phyloP scores from a whole-genome alignment of 2,329 filamentous ascomycete species.

The Talaromyces atroroseus region DNA sequence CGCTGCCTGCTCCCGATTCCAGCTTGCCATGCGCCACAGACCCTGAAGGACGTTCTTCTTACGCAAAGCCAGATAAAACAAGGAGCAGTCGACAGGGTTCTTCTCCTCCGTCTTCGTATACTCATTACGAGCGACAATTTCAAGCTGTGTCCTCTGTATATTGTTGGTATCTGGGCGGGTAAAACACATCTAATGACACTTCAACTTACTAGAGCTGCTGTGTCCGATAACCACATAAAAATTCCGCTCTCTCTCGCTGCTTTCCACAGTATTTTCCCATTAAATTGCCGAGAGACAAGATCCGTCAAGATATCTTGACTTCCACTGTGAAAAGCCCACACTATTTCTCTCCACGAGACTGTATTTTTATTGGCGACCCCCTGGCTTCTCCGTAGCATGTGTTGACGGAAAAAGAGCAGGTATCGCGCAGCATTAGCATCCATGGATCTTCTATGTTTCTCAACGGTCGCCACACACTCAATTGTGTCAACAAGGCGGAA shows the following conservation, averaged over 20 bases:
- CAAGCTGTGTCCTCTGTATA: slow-evolving; percentile 67
- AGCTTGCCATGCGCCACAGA: slow-evolving; percentile 88
- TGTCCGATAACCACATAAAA: slow-evolving; percentile 90
- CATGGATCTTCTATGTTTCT: slow-evolving; percentile 80
- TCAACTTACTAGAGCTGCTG: slow-evolving; percentile 62
- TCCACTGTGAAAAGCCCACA: slow-evolving; percentile 41
- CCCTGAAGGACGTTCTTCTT: slow-evolving; percentile 90
- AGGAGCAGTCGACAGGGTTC: slow-evolving; percentile 82
- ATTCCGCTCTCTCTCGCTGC: slow-evolving; percentile 80
- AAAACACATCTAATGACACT: not conserved
- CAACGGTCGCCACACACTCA: slow-evolving; percentile 76
- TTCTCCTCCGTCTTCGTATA: slow-evolving; percentile 84
- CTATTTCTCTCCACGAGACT: slow-evolving; percentile 49
- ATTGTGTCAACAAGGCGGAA: slow-evolving; percentile 79
- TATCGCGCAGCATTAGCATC: slow-evolving; percentile 86
- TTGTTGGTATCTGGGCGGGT: not conserved
- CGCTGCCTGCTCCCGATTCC: slow-evolving; percentile 77
- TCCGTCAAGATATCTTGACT: slow-evolving; percentile 85
- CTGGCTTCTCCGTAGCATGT: slow-evolving; percentile 63
- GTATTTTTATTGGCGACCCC: slow-evolving; percentile 58
- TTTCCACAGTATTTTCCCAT: slow-evolving; percentile 75
- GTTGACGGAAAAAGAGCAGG: slow-evolving; percentile 79
- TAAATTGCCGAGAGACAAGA: slow-evolving; percentile 73
- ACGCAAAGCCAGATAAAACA: slow-evolving; percentile 83
- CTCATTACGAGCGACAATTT: slow-evolving; percentile 85